These are phyloP conservation scores for Petasospora rhodanensis DNA, from an alignment of 1,139 yeast genomes.

Conservation along the genomic window DNA sequence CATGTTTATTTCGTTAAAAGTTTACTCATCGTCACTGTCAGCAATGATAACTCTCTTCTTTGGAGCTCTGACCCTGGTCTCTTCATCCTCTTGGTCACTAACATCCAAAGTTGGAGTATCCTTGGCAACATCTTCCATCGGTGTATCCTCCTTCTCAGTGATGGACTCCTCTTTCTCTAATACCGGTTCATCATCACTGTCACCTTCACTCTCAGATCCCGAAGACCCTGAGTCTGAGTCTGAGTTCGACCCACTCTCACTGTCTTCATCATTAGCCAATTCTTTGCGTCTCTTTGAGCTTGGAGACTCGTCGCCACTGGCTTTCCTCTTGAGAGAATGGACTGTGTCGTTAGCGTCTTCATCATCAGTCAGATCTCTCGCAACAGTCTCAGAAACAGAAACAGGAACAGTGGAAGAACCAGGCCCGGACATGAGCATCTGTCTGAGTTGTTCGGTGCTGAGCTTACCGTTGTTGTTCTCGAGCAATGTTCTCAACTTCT, in stretches of 20 bases:
- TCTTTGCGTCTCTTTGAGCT: background rate
- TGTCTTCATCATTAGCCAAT: background rate
- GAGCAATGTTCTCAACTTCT: constrained; percentile 41
- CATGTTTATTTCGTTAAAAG: no score
- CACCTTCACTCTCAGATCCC: no score
- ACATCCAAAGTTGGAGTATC: no score
- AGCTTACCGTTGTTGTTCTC: constrained; percentile 28
- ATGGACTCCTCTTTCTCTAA: background rate
- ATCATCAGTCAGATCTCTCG: constrained; percentile 1
- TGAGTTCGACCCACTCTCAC: background rate
- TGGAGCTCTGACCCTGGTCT: constrained; percentile 2
- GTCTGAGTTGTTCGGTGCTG: constrained; percentile 27
- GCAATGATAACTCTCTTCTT: constrained; percentile 11
- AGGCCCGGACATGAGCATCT: constrained; percentile 12
- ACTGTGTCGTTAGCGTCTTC: no score
- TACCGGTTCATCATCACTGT: constrained; percentile 2
- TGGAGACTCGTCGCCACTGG: no score
- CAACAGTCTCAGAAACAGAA: constrained; percentile 2
- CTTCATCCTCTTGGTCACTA: background rate
- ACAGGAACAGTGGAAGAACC: constrained; percentile 1
- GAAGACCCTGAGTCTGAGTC: no score
- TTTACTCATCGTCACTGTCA: constrained; percentile 15
- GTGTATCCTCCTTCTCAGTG: background rate
- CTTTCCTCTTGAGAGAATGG: no score
- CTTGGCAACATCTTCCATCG: no score